Evolutionary conservation across 2,329 filamentous ascomycete species (phyloP), one percentile per base, ranked within the genome.

Genomic region (Talaromyces sp.): DNA sequence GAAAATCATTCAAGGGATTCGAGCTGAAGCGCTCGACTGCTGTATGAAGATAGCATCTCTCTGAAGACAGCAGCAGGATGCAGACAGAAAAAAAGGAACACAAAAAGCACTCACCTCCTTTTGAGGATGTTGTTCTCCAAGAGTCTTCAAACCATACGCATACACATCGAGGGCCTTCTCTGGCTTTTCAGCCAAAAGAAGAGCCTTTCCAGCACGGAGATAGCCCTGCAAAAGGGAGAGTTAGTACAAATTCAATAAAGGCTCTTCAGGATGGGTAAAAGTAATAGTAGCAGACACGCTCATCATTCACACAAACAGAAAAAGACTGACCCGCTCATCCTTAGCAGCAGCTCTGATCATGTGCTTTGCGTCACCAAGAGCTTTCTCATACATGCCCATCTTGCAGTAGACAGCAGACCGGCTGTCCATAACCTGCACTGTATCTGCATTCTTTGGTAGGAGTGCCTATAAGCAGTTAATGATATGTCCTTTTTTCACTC

Each of bases 81-180:
- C 9, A 57, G 35, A 41, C 39, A 63, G 5, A n/a, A 11, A 45
- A 11, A 22, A 22, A 16, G 6, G 16, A 24, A 16, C 3, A 56
- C 14, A 33, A 62, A 35, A n/a, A 35, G 19, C 10, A 50, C 59
- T 59, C 19, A 65, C 70, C 69, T 64, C 57, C 77, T 77, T 66
- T 69, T 69, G 62, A 9, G 72, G 66, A 63, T 81, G 76, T 35
- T 76, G 72, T n/a, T 75, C 71, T 10, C 80, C 75, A 22, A 87
- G 76, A 54, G 77, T 80, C 66, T 83, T 84, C 68, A 88, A 74
- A n/a, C 84, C 87, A 70, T 85, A 83, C 31, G 82, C 79, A 73
- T 87, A 88, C 27, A 87, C 81, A 11, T 82, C 80, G 13, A 85
- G 70, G 6, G 87, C 87, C 27, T 80, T 81, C n/a, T 82, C 79